Evolutionary conservation across 495 filamentous ascomycete genomes (phyloP), one percentile per base, ranked within the genome.

Genomic region (Penicillium dipodomyicola): DNA sequence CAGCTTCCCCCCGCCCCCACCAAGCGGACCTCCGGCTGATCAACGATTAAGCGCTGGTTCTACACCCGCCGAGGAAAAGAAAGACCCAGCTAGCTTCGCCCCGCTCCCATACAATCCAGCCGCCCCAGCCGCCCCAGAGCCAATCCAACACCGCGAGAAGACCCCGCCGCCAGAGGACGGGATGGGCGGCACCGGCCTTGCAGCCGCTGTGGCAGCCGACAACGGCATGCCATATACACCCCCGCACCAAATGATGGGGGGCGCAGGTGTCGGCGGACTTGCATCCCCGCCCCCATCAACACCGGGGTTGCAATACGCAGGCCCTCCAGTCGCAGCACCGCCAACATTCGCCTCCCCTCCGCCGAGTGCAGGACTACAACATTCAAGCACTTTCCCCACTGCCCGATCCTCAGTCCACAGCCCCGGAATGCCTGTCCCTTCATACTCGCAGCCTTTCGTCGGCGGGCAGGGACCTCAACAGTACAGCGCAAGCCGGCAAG

Each of bases 41-140:
- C 64, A 66, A 41, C 57, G 54, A 69, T 68, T 52, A 76, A 71
- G 37, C 58, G 44, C 19, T 12, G 42, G 22, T 3, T 20, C 30
- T 22, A 20, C 33, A 33, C 62, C 71, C 56, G 60, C 64, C 53
- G 65, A 71, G 37, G 59, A 72, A 17, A 70, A 62, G 19, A 71
- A 74, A 58, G 73, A 80, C 14, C 71, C 77, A 19, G 74, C 75
- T 48, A 76, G 64, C 45, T 85, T 82, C 49, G 77, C 80, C n/a
- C 89, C 90, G n/a, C 81, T 94, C 51, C 83, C 90, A 2, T 96
- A 96, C 62, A 96, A 96, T 70, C 92, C 92, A 1, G 91, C 92
- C 0, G 91, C 92, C 1, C 92, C 92, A 11, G 77, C 92, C 3
- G 90, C 90, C 2, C 89, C 92, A 4, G 92, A 96, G 65, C 84